Conservation (phyloP, 805 yeast species). For the Saturnispora saitoi region DNA sequence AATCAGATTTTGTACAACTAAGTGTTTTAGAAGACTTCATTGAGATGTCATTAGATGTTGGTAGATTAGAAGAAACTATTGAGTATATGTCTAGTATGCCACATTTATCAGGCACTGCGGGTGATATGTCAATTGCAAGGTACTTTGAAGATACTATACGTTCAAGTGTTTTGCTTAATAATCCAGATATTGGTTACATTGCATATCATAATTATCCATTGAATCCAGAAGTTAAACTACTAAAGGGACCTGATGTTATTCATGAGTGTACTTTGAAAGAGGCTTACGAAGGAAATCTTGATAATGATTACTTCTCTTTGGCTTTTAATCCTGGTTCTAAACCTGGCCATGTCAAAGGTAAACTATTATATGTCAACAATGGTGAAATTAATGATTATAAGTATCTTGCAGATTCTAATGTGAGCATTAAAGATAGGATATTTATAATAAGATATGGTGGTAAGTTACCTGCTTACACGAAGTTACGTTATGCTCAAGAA, state of each 20-base stretch:
- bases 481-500: slow-evolving; percentile 46
- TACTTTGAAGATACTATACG: slow-evolving; percentile 53
- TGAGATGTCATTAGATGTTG: slow-evolving; percentile 42
- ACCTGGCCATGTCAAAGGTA: slow-evolving; percentile 46
- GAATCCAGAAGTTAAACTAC: slow-evolving; percentile 23
- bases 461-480: slow-evolving; percentile 37
- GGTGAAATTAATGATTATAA: slow-evolving; percentile 54
- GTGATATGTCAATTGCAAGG: slow-evolving; percentile 64
- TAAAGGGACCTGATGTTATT: slow-evolving; percentile 18
- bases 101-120: slow-evolving; percentile 82
- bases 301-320: slow-evolving; percentile 16
- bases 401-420: slow-evolving; percentile 28
- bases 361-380: slow-evolving; percentile 53
- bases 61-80: slow-evolving; percentile 52
- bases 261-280: slow-evolving; percentile 21
- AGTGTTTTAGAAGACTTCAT: slow-evolving; percentile 42
- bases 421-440: slow-evolving; percentile 42
- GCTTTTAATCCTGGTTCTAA: slow-evolving; percentile 67
- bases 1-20: slow-evolving; percentile 59
- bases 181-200: slow-evolving; percentile 42
- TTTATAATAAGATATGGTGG: slow-evolving; percentile 56
- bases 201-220: slow-evolving; percentile 61
- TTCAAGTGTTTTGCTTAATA: slow-evolving; percentile 45
- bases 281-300: slow-evolving; percentile 6
- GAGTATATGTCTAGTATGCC: slow-evolving; percentile 75